phyloP scores from a whole-genome alignment of 148 eudicot species.

The Diospyros kaki region DNA sequence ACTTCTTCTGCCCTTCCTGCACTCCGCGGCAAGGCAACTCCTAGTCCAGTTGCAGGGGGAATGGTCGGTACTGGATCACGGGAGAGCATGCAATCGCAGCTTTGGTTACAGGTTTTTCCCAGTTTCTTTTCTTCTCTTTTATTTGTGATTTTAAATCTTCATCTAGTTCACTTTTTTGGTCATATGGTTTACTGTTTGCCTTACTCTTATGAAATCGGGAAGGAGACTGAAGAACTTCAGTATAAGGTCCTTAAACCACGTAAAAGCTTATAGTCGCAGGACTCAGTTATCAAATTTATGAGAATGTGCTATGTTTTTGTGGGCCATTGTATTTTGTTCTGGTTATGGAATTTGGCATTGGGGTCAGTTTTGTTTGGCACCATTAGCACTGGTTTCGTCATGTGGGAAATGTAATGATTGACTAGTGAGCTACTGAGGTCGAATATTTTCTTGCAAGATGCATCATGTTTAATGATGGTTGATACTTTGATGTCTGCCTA shows the following conservation, averaged over 20 bases:
- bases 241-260: background rate
- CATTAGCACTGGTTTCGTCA: background rate
- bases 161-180: background rate
- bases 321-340: too few relatives aligned
- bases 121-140: background rate
- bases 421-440: background rate
- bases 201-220: too few relatives aligned
- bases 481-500: background rate
- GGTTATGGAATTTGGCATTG: too few relatives aligned
- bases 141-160: background rate
- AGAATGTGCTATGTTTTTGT: background rate
- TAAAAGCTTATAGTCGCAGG: background rate
- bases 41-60: conserved; percentile 71
- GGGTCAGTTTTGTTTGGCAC: too few relatives aligned
- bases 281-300: background rate
- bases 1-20: conserved; percentile 58
- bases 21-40: conserved; percentile 59
- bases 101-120: conserved; percentile 70
- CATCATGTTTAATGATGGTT: background rate
- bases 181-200: too few relatives aligned
- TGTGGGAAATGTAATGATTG: conserved; percentile 1
- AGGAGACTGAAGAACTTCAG: background rate
- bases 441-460: conserved; percentile 1
- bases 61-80: conserved; percentile 68
- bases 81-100: conserved; percentile 77